These are phyloP conservation scores for Botryotinia narcissicola DNA, from an alignment of 2,329 filamentous ascomycete genomes.

Conservation along the genomic window DNA sequence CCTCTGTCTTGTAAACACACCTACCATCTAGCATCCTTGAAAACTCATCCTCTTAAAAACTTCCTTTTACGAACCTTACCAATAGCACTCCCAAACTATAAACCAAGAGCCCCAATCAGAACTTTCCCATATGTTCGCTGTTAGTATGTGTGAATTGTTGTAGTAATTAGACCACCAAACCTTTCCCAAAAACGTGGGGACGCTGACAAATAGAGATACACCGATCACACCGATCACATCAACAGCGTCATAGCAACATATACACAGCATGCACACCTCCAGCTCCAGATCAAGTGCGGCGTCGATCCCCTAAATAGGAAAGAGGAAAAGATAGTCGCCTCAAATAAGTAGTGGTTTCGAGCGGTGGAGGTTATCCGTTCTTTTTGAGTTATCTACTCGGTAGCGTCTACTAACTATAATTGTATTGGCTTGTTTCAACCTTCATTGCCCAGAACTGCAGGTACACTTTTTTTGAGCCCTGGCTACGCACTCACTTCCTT, in stretches of 20 bases:
- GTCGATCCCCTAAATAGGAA: slow-evolving; percentile 9
- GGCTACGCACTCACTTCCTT: slow-evolving; percentile 1
- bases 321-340: background rate
- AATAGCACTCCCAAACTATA: background rate
- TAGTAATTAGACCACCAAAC: background rate
- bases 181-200: background rate
- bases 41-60: background rate
- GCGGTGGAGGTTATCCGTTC: background rate
- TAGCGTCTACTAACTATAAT: background rate
- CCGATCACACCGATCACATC: slow-evolving; percentile 2
- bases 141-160: background rate
- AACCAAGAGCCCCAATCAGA: background rate
- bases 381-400: slow-evolving; percentile 3
- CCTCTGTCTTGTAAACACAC: background rate
- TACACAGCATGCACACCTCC: background rate
- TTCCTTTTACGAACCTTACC: background rate
- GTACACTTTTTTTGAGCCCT: background rate
- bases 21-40: background rate
- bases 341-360: background rate
- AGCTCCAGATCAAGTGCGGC: background rate
- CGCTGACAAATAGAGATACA: background rate
- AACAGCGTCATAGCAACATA: slow-evolving; percentile 6
- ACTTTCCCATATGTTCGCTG: background rate
- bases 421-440: background rate
- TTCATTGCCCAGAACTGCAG: background rate